Percentiles rank a stretch among this genome's conserved stretches.
These are phyloP conservation scores for Dictyophora rubrovolvata DNA, from an alignment of 768 basidiomycete species.

Conservation along the genomic window DNA sequence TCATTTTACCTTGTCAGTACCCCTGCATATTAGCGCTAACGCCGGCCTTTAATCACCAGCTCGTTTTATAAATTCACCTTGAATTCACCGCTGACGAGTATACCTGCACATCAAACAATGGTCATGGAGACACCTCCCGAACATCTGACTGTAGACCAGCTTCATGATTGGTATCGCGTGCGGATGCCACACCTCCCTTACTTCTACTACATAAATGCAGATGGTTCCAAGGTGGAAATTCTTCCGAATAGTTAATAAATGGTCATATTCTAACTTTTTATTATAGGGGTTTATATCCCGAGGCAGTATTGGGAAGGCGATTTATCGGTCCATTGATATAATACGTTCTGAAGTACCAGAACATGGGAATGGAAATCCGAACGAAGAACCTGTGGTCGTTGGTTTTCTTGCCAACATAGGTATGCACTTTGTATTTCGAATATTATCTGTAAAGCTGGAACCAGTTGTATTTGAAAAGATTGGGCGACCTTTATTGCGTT, in stretches of 20 bases:
- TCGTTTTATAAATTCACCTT: too few species aligned
- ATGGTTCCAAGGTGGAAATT: not conserved
- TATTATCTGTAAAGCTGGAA: not conserved
- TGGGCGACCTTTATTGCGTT: conserved; percentile 14
- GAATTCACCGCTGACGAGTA: too few species aligned
- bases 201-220: not conserved
- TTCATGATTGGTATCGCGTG: conserved; percentile 2
- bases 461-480: conserved; percentile 18
- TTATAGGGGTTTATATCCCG: not conserved
- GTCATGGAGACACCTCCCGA: not conserved
- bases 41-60: too few species aligned
- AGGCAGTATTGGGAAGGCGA: not conserved
- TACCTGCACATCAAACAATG: too few species aligned
- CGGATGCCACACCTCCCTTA: not conserved
- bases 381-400: not conserved
- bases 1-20: too few species aligned
- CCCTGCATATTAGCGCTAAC: too few species aligned
- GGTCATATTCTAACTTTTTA: not conserved
- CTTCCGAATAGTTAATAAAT: not conserved
- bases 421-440: not conserved
- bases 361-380: not conserved
- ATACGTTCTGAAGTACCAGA: not conserved
- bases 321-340: not conserved
- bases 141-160: conserved; percentile 1
- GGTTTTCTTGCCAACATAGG: conserved; percentile 9